phyloP scores from a whole-genome alignment of 2,329 filamentous ascomycete genomes.

The Pseudocercospora crystallina region DNA sequence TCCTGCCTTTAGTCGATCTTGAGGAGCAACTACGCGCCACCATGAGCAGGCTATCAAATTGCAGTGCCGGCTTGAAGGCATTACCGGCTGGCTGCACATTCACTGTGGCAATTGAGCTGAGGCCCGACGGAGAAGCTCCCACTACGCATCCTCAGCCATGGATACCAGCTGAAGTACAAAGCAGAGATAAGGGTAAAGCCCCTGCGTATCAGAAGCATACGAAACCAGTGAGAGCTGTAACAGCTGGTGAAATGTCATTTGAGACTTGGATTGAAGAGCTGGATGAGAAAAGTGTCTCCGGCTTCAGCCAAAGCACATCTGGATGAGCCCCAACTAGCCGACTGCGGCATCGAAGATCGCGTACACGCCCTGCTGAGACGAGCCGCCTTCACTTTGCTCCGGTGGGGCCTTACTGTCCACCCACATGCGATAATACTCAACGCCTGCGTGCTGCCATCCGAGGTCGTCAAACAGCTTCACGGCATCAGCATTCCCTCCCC shows the following conservation, averaged over 20 bases:
- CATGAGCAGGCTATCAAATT: conserved; percentile 61
- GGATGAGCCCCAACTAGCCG: conserved; percentile 11
- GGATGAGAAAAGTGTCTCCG: conserved; percentile 2
- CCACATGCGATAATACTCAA: conserved; percentile 43
- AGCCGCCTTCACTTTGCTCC: conserved; percentile 34
- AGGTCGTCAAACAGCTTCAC: conserved; percentile 35
- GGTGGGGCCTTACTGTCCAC: conserved; percentile 31
- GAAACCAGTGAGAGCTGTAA: conserved; percentile 61
- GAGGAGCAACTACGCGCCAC: conserved; percentile 72
- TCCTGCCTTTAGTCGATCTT: conserved; percentile 52
- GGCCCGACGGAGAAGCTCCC: conserved; percentile 55
- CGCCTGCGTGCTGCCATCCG: conserved; percentile 32
- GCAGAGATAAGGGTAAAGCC: conserved; percentile 9
- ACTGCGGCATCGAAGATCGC: conserved; percentile 38
- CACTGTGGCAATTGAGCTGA: conserved; percentile 72
- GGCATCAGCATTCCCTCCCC: conserved; percentile 33
- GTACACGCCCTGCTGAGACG: conserved; percentile 34
- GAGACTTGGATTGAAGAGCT: conserved; percentile 69
- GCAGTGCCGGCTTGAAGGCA: conserved; percentile 56
- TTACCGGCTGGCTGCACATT: conserved; percentile 69
- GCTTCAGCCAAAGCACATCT: conserved; percentile 10
- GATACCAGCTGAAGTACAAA: conserved; percentile 58
- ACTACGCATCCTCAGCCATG: conserved; percentile 56
- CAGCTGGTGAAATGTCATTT: conserved; percentile 64
- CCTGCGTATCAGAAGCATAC: conserved; percentile 45